Percentiles rank a stretch among this genome's conserved stretches.
phyloP scores from a whole-genome alignment of 805 yeast genomes.

The Kuraishia hungarica region DNA sequence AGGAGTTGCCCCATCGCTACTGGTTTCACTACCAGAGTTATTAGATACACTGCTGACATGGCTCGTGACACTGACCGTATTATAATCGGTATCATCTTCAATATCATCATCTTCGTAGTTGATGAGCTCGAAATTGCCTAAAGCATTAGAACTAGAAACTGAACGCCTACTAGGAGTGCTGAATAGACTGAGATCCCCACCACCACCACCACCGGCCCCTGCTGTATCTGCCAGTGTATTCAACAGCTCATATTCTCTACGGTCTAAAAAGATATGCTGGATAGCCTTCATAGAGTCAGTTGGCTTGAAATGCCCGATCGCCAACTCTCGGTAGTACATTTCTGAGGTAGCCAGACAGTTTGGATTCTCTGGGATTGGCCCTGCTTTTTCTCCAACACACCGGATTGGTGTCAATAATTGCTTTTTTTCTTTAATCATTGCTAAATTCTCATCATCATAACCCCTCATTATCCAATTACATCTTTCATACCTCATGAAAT shows the following conservation, averaged over 20 bases:
- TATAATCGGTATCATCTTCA: neutral
- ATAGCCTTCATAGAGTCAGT: neutral
- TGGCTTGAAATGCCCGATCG: neutral
- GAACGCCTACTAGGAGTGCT: neutral
- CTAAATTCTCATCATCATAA: conserved; percentile 2
- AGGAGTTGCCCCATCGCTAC: neutral
- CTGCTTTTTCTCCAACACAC: neutral
- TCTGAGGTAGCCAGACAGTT: neutral
- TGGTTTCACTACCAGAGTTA: neutral
- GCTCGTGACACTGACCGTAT: neutral
- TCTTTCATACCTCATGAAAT: conserved; percentile 45
- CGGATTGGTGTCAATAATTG: neutral
- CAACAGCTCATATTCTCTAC: conserved; percentile 23
- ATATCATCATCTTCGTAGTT: conserved; percentile 17
- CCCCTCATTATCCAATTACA: conserved; percentile 33
- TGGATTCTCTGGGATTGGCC: neutral
- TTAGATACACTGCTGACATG: neutral
- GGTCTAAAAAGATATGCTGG: conserved; percentile 21
- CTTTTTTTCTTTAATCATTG: neutral
- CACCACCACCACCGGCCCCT: neutral
- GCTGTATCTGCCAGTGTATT: conserved; percentile 6
- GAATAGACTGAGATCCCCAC: neutral
- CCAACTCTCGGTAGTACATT: neutral
- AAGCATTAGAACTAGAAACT: neutral
- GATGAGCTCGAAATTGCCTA: conserved; percentile 18